phyloP scores from a whole-genome alignment of 805 yeast genomes.

The Maudiozyma pseudohumilis region DNA sequence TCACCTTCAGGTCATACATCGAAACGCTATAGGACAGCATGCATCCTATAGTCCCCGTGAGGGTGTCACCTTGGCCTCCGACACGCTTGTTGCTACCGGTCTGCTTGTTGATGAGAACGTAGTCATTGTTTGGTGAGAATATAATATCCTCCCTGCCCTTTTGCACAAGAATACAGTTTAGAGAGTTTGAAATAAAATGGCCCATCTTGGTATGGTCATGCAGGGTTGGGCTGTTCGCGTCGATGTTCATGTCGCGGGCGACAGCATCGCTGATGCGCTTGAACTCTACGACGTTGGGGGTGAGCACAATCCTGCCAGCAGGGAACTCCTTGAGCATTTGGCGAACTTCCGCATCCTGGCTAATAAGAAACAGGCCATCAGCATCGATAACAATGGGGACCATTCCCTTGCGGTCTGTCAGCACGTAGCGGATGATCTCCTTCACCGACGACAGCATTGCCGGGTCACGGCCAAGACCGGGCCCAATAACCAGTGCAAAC shows the following conservation, averaged over 20 bases:
- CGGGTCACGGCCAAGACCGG: slow-evolving; percentile 83
- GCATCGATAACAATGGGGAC: slow-evolving; percentile 83
- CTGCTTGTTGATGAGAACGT: slow-evolving; percentile 34
- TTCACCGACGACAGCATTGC: slow-evolving; percentile 53
- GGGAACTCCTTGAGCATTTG: slow-evolving; percentile 38
- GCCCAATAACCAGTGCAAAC: slow-evolving; percentile 82
- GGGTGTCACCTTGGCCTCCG: slow-evolving; percentile 95
- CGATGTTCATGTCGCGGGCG: slow-evolving; percentile 11
- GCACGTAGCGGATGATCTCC: slow-evolving; percentile 37
- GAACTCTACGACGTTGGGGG: slow-evolving; percentile 88
- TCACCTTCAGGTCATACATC: slow-evolving; percentile 45
- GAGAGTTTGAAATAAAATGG: slow-evolving; percentile 14
- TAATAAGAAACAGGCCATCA: slow-evolving; percentile 67
- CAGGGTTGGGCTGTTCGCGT: slow-evolving; percentile 19
- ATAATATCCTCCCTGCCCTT: slow-evolving; percentile 63
- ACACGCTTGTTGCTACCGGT: slow-evolving; percentile 71
- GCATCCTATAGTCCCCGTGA: slow-evolving; percentile 79
- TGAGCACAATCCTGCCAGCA: slow-evolving; percentile 54
- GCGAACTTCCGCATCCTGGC: slow-evolving; percentile 25
- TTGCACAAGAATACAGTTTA: slow-evolving; percentile 35
- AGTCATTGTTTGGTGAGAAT: slow-evolving; percentile 37
- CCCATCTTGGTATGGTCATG: slow-evolving; percentile 17
- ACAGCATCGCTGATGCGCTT: slow-evolving; percentile 50
- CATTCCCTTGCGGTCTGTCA: slow-evolving; percentile 42
- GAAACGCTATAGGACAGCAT: slow-evolving; percentile 71